Evolutionary conservation across 1,284 basidiomycete genomes (phyloP).

Genomic region (Fistulina hepatica): DNA sequence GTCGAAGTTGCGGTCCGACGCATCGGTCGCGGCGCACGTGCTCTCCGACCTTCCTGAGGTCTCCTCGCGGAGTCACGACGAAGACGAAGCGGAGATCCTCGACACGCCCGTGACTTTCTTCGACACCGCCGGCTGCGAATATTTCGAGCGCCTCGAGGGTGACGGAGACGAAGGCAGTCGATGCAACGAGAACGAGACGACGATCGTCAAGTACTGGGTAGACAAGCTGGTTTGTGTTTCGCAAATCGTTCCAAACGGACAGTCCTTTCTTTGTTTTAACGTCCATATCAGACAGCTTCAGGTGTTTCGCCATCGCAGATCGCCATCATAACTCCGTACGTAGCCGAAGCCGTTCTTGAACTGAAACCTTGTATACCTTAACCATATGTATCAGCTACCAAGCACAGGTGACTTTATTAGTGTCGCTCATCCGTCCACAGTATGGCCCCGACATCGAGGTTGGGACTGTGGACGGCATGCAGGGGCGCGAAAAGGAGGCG

Average conservation of each 20-base stretch:
- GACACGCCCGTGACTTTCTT: slow-evolving; percentile 81
- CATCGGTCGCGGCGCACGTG: slow-evolving; percentile 61
- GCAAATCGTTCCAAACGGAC: background rate
- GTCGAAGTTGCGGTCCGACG: slow-evolving; percentile 59
- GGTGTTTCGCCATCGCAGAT: slow-evolving; percentile 72
- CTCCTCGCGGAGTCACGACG: slow-evolving; percentile 24
- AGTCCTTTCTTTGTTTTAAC: slow-evolving; percentile 1
- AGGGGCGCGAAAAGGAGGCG: slow-evolving; percentile 86
- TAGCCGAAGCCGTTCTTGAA: slow-evolving; percentile 3
- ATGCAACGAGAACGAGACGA: slow-evolving; percentile 89
- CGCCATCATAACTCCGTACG: slow-evolving; percentile 83
- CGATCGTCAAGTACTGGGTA: slow-evolving; percentile 75
- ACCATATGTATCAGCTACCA: slow-evolving; percentile 54
- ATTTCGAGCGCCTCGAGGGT: slow-evolving; percentile 67
- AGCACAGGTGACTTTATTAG: slow-evolving; percentile 78
- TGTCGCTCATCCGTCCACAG: slow-evolving; percentile 56
- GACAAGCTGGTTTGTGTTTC: slow-evolving; percentile 53
- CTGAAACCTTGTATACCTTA: background rate
- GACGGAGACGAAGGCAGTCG: slow-evolving; percentile 75
- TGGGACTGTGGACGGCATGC: slow-evolving; percentile 88
- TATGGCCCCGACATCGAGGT: slow-evolving; percentile 73
- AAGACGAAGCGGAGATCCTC: slow-evolving; percentile 62
- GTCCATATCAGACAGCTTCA: slow-evolving; percentile 39
- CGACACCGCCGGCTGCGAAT: slow-evolving; percentile 89
- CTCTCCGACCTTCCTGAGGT: slow-evolving; percentile 58